A percentile compares a stretch with the other conserved stretches of the same genome.
These are phyloP conservation scores for Oryza punctata DNA, from an alignment of 176 grass and related monocot genomes.

Conservation along the genomic window DNA sequence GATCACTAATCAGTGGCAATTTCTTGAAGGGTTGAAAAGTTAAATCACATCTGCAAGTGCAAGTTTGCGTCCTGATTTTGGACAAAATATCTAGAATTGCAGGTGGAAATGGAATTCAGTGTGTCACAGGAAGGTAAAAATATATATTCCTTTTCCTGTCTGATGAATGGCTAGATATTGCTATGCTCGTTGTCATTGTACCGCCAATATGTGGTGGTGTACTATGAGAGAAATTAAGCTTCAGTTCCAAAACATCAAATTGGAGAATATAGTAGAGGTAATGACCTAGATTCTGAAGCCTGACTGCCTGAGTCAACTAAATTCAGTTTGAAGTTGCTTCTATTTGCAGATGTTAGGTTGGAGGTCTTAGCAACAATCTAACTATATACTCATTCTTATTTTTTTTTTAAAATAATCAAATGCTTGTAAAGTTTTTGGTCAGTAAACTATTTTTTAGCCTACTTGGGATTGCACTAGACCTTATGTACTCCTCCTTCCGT, in stretches of 20 bases:
- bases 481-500: background rate
- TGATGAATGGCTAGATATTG: background rate
- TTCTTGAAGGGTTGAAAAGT: background rate
- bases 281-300: conserved; percentile 1
- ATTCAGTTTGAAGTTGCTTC: conserved; percentile 2
- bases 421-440: background rate
- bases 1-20: background rate
- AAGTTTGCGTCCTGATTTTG: background rate
- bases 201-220: too few species aligned
- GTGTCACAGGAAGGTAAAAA: background rate
- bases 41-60: background rate
- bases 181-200: background rate
- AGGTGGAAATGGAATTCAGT: background rate
- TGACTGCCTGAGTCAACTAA: background rate
- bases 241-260: background rate
- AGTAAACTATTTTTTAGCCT: background rate
- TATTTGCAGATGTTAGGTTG: background rate
- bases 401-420: background rate
- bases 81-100: background rate
- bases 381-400: background rate
- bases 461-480: background rate
- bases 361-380: background rate
- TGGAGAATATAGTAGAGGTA: background rate
- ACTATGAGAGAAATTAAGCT: too few species aligned
- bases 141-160: background rate